A percentile compares a stretch with the other conserved stretches of the same genome.
phyloP scores from a whole-genome alignment of 768 basidiomycete species.

The Hericium rajendrae region DNA sequence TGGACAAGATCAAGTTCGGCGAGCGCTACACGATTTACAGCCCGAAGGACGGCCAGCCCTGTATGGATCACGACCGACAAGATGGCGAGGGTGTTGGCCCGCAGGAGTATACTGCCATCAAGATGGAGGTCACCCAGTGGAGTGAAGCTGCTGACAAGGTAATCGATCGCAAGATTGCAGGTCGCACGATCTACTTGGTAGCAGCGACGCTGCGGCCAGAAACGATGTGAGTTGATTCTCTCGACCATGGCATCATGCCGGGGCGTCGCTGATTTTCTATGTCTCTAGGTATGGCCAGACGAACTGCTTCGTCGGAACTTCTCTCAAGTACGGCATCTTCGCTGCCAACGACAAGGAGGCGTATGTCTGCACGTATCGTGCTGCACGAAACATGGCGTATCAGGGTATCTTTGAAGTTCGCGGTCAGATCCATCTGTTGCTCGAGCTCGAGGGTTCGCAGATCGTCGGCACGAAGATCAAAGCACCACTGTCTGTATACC shows the following conservation, averaged over 20 bases:
- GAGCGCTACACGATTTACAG: slow-evolving; percentile 98
- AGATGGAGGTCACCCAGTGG: slow-evolving; percentile 90
- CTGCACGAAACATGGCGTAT: slow-evolving; percentile 97
- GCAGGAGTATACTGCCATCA: slow-evolving; percentile 90
- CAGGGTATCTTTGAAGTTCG: slow-evolving; percentile 72
- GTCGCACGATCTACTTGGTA: slow-evolving; percentile 82
- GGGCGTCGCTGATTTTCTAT: neutral
- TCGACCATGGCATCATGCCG: neutral
- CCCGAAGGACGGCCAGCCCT: slow-evolving; percentile 96
- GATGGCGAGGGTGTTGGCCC: slow-evolving; percentile 93
- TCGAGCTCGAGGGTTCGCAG: slow-evolving; percentile 68
- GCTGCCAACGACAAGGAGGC: slow-evolving; percentile 81
- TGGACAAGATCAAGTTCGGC: slow-evolving; percentile 95
- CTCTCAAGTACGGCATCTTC: slow-evolving; percentile 88
- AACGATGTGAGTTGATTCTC: slow-evolving; percentile 62
- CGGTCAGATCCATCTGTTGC: slow-evolving; percentile 63
- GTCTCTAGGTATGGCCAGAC: slow-evolving; percentile 88
- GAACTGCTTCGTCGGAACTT: slow-evolving; percentile 90
- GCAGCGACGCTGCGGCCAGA: slow-evolving; percentile 94
- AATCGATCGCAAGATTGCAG: slow-evolving; percentile 61
- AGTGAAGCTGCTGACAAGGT: slow-evolving; percentile 53
- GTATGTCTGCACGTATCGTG: slow-evolving; percentile 80
- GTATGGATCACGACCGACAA: slow-evolving; percentile 98
- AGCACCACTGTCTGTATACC: slow-evolving; percentile 73
- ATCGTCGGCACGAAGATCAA: slow-evolving; percentile 85